phyloP scores from a whole-genome alignment of 2,329 filamentous ascomycete species.

The Beauveria rudraprayagi region DNA sequence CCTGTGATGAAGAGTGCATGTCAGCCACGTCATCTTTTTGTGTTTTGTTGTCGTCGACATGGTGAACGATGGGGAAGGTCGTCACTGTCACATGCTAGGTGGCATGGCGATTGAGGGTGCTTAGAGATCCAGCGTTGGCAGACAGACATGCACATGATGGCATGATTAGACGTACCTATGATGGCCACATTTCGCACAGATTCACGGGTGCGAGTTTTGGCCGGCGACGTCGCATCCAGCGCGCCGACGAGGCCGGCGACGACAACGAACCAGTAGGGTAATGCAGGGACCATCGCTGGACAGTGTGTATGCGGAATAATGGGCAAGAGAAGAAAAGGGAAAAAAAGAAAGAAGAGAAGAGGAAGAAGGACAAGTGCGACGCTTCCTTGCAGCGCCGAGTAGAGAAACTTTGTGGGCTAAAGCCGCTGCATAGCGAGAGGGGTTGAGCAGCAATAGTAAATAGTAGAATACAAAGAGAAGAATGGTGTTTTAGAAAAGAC shows the following conservation, averaged over 20 bases:
- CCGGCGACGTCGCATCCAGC: slow-evolving; percentile 7
- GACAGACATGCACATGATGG: too few species aligned
- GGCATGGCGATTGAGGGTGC: not conserved
- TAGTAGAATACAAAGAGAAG: not conserved
- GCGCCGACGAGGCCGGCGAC: slow-evolving; percentile 14
- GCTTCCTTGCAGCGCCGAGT: not conserved
- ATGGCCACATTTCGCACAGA: slow-evolving; percentile 28
- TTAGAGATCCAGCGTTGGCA: not conserved
- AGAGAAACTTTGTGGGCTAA: not conserved
- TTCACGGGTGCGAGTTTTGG: not conserved
- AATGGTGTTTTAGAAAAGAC: not conserved
- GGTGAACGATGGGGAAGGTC: slow-evolving; percentile 1
- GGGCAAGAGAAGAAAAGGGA: not conserved
- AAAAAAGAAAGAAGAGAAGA: not conserved
- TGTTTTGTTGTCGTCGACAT: not conserved
- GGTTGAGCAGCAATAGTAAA: not conserved
- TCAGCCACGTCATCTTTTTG: not conserved
- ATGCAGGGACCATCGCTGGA: not conserved
- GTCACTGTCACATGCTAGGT: not conserved
- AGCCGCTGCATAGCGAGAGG: not conserved
- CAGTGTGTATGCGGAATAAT: not conserved
- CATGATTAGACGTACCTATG: slow-evolving; percentile 23
- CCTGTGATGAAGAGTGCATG: slow-evolving; percentile 41
- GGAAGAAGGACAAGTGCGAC: not conserved
- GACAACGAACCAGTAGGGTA: not conserved